Evolutionary conservation across 2,329 filamentous ascomycete genomes (phyloP), one percentile per base, ranked within the genome.

Genomic region (Dryadomyces quercus-mongolicae): DNA sequence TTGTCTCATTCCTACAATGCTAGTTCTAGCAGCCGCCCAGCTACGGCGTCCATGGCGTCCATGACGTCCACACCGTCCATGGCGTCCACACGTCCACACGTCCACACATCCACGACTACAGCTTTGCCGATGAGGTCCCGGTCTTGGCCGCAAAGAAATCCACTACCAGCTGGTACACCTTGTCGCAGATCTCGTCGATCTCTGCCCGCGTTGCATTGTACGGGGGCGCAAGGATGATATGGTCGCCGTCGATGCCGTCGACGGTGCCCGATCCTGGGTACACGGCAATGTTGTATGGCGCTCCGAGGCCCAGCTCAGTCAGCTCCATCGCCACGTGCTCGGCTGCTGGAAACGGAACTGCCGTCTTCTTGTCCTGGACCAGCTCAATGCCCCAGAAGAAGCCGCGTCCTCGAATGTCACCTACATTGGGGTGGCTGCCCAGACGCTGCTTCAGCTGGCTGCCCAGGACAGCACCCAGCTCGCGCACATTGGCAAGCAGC

Each of bases 211-310:
- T 80, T 21, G 84, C 72, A 47, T 78, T 88, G 66, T 82, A 88
- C 1, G 86, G 75, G 5, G 86, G 86, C 1, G 84, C 78, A 12
- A 91, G 62, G 25, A 90, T 72, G 40, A 88, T 70, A 64, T 88
- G 84, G 62, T 91, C 86, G 10, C 86, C 85, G 1, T 64, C 63
- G 1, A 76, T 72, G 47, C 86, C 74, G 59, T 75, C 81, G 0
- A 71, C 77, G 0, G 80, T 81, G 1, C 84, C 84, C 0, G 70
- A 68, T 0, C 82, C 83, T 1, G 81, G 80, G 62, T 88, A 88
- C 2, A 88, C 62, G 8, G 67, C 66, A n/a, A 76, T 61, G 0
- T 65, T 64, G 49, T 71, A 68, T 7, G 60, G 44, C 9, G 62
- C 51, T 1, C 51, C 55, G 52, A 71, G 51, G 6, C 65, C 68